These are phyloP conservation scores for Petasospora rhodanensis DNA, from an alignment of 1,139 yeast genomes.

Conservation along the genomic window DNA sequence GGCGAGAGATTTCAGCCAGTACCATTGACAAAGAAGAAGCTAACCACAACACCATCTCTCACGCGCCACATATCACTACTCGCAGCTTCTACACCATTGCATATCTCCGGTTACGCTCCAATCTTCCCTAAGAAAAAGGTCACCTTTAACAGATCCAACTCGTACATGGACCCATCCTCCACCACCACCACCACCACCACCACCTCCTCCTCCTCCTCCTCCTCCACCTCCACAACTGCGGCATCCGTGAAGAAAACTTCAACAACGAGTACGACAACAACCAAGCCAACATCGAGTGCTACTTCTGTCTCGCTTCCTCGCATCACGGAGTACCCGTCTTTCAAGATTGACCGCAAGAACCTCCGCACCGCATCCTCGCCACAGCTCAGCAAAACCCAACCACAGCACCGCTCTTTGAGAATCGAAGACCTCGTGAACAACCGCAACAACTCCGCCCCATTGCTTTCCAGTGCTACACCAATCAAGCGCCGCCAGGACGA, in stretches of 20 bases:
- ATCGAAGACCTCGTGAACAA: slow-evolving; percentile 20
- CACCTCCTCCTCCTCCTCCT: no score
- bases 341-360: slow-evolving; percentile 2
- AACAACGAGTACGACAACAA: no score
- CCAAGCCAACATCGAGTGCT: not conserved
- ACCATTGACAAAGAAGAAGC: slow-evolving; percentile 3
- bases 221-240: no score
- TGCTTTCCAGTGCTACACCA: slow-evolving; percentile 23
- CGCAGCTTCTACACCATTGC: slow-evolving; percentile 34
- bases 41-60: slow-evolving; percentile 18
- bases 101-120: slow-evolving; percentile 3
- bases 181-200: not conserved
- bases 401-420: slow-evolving; percentile 13
- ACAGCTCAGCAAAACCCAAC: not conserved
- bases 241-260: no score
- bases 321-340: slow-evolving; percentile 7
- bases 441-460: slow-evolving; percentile 6
- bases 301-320: slow-evolving; percentile 6
- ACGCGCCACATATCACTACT: slow-evolving; percentile 27
- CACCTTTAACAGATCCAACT: slow-evolving; percentile 13
- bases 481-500: slow-evolving; percentile 15
- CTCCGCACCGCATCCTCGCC: slow-evolving; percentile 2
- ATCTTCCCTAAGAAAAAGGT: slow-evolving; percentile 17
- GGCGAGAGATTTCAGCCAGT: no score
- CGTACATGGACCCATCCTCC: slow-evolving; percentile 6